Base-by-base conservation (phyloP, 192 early-diverging fungal species). In the Coemansia sp. region DNA sequence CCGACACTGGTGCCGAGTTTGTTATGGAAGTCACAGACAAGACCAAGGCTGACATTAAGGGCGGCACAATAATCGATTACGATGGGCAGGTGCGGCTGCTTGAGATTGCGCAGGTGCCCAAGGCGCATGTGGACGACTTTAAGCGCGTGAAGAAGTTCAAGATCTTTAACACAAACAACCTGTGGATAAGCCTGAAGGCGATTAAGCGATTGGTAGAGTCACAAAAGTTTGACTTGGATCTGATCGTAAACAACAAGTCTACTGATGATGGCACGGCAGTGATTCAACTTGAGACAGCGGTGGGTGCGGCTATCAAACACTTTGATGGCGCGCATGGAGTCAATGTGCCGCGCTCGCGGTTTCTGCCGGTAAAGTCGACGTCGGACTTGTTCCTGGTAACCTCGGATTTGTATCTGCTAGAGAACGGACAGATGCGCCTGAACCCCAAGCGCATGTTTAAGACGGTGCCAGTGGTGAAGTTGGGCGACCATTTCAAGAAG, bases 1-100 rank as follows among this genome's bases (percentile, higher is more conserved):
- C 89, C 32, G 85, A 87, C 46, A 88, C 89, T 54, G 90, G 85
- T 17, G 87, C 95, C 51, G 96, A 97, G 75, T 99, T 97, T 75
- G 83, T 98, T 53, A 99, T 99, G 97, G 97, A 99, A 78, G 94
- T 99, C 20, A 97, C 95, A 5, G 93, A 99, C 87, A 99, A 99
- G 88, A 99, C 95, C 52, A 95, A 96, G 86, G 94, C 96, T 30
- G 97, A 99, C 78, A 92, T 99, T 81, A 99, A 99, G 89, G 97
- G 96, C 68, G 96, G 97, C 68, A 99, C 97, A n/a, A 82, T 99
- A 23, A 95, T 99, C 66, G 94, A 99, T 68, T 97, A 99, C 82
- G 94, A 98, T 63, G 95, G 93, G 24, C 83, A 86, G 60, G 88
- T 99, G 65, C 89, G 95, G 32, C 85, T 99, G 33, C 85, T 98